phyloP scores from a whole-genome alignment of 164 flowering plant species.

The Dillenia turbinata region DNA sequence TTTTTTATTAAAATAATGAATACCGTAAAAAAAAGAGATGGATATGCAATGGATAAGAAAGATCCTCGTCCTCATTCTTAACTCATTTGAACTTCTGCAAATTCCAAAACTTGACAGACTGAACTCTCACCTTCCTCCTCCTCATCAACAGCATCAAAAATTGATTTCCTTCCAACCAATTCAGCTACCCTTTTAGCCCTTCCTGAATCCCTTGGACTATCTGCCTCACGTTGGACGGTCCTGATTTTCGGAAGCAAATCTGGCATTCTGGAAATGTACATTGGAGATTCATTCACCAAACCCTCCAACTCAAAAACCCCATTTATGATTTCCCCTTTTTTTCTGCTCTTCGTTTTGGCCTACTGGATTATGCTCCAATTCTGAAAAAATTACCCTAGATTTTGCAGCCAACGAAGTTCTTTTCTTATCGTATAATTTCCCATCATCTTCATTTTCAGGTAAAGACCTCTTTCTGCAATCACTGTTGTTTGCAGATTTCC shows the following conservation, averaged over 20 bases:
- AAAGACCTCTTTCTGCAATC: conserved; percentile 50
- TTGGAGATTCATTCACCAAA: conserved; percentile 14
- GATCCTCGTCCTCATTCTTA: conserved; percentile 1
- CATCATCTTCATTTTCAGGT: conserved; percentile 42
- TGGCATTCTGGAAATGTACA: conserved; percentile 13
- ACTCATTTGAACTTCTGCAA: conserved; percentile 37
- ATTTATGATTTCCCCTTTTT: conserved; percentile 58
- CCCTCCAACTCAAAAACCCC: conserved; percentile 26
- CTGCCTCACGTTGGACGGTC: conserved; percentile 30
- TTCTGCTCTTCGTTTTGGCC: conserved; percentile 38
- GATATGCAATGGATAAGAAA: neutral
- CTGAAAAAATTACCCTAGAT: conserved; percentile 2
- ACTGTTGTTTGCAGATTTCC: conserved; percentile 6
- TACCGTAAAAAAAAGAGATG: neutral
- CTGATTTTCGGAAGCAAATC: conserved; percentile 57
- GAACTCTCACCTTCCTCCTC: conserved; percentile 26
- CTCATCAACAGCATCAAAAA: conserved; percentile 25
- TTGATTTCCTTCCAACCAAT: conserved; percentile 48
- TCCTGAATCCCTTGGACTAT: conserved; percentile 83
- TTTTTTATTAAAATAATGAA: too few species aligned
- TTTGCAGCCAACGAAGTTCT: conserved; percentile 30
- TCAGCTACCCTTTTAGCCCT: conserved; percentile 73
- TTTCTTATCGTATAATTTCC: conserved; percentile 32
- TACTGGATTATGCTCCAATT: conserved; percentile 8
- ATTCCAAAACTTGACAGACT: conserved; percentile 53